Evolutionary conservation across 2,329 filamentous ascomycete species (phyloP).

Genomic region (Magnaporthiopsis incrustans): DNA sequence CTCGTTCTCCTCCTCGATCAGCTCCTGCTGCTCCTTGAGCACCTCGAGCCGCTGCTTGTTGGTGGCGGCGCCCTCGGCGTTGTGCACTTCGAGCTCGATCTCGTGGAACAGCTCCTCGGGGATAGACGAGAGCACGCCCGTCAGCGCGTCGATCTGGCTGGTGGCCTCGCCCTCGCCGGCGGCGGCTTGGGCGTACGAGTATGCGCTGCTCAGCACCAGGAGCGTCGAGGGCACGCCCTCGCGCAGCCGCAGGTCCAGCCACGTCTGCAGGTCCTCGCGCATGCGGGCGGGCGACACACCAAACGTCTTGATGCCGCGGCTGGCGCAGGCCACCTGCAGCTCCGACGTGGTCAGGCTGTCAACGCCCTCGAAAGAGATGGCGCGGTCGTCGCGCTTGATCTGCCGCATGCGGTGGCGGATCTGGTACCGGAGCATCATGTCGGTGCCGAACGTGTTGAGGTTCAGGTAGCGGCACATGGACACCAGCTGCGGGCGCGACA

Average conservation of each 20-base stretch:
- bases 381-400: constrained; percentile 95
- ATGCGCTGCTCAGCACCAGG: constrained; percentile 91
- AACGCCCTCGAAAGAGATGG: constrained; percentile 89
- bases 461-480: constrained; percentile 99
- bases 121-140: constrained; percentile 86
- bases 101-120: constrained; percentile 99
- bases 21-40: constrained; percentile 93
- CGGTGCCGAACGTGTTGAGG: constrained; percentile 91
- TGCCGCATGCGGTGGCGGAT: constrained; percentile 97
- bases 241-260: constrained; percentile 88
- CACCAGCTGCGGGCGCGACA: constrained; percentile 89
- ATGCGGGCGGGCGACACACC: constrained; percentile 83
- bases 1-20: constrained; percentile 94
- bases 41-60: constrained; percentile 99
- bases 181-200: constrained; percentile 73
- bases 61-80: constrained; percentile 89
- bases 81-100: constrained; percentile 97
- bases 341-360: constrained; percentile 89
- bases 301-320: constrained; percentile 85
- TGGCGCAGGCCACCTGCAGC: constrained; percentile 84
- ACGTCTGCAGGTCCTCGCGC: constrained; percentile 83
- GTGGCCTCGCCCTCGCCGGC: constrained; percentile 67
- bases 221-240: constrained; percentile 95
- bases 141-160: constrained; percentile 85
- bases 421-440: constrained; percentile 96